A percentile compares a stretch with the other conserved stretches of the same genome.
These are phyloP conservation scores for Colletotrichum lentis DNA, from an alignment of 2,329 filamentous ascomycete genomes.

Conservation along the genomic window DNA sequence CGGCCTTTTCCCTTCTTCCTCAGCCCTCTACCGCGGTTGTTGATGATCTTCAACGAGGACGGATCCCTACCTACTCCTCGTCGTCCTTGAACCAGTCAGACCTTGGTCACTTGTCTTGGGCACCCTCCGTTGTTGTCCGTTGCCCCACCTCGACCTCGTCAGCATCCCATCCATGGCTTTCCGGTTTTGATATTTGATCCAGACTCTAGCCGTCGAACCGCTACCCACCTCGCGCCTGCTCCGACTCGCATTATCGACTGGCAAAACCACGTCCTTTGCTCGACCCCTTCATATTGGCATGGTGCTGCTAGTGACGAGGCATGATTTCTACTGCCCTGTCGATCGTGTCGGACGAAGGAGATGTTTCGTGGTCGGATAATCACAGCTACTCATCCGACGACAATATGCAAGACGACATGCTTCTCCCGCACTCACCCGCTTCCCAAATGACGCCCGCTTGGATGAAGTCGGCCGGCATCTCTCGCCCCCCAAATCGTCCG, in stretches of 20 bases:
- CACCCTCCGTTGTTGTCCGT: slow-evolving; percentile 3
- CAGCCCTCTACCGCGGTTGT: slow-evolving; percentile 19
- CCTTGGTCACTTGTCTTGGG: slow-evolving; percentile 6
- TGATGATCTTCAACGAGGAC: slow-evolving; percentile 21
- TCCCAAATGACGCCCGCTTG: slow-evolving; percentile 47
- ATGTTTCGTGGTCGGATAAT: slow-evolving; percentile 56
- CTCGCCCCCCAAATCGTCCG: slow-evolving; percentile 55
- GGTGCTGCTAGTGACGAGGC: slow-evolving; percentile 54
- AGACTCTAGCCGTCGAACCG: slow-evolving; percentile 1
- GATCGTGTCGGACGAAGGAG: slow-evolving; percentile 53
- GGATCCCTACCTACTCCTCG: background rate
- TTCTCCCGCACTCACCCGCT: slow-evolving; percentile 48
- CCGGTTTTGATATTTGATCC: slow-evolving; percentile 32
- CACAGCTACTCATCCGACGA: slow-evolving; percentile 57
- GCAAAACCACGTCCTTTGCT: slow-evolving; percentile 6
- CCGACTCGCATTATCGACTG: slow-evolving; percentile 5
- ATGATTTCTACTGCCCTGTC: slow-evolving; percentile 57
- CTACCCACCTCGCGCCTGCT: background rate
- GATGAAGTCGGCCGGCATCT: slow-evolving; percentile 42
- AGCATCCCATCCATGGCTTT: slow-evolving; percentile 4
- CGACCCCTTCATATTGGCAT: slow-evolving; percentile 47
- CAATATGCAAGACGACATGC: slow-evolving; percentile 43
- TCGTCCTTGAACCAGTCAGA: background rate
- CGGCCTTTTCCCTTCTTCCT: slow-evolving; percentile 32
- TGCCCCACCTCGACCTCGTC: slow-evolving; percentile 19